Evolutionary conservation across 1,139 yeast genomes (phyloP).

Genomic region (Sugiyamaella pinicola): DNA sequence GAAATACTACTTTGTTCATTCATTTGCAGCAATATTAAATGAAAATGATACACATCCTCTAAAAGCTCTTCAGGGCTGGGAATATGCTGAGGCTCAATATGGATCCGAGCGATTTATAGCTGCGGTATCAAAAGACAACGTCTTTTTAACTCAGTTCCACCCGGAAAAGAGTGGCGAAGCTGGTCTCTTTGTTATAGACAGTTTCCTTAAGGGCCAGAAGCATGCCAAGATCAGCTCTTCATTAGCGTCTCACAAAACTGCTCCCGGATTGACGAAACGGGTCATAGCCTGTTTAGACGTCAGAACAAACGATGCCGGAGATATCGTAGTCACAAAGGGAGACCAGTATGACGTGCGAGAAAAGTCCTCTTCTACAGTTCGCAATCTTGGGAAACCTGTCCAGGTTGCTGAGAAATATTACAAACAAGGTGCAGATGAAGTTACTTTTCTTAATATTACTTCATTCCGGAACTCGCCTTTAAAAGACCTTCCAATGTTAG

Average conservation of each 20-base stretch:
- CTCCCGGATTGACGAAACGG: conserved; percentile 74
- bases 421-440: conserved; percentile 94
- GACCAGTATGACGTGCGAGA: conserved; percentile 97
- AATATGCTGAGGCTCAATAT: conserved; percentile 68
- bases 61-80: conserved; percentile 63
- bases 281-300: conserved; percentile 95
- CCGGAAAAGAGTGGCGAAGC: conserved; percentile 96
- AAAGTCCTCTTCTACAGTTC: conserved; percentile 55
- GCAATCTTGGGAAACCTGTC: conserved; percentile 95
- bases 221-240: conserved; percentile 19
- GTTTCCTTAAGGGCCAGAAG: conserved; percentile 60
- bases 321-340: conserved; percentile 94
- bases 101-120: conserved; percentile 83
- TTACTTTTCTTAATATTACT: conserved; percentile 90
- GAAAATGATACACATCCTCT: conserved; percentile 27
- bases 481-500: conserved; percentile 90
- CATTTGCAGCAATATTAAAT: conserved; percentile 75
- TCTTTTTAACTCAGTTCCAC: conserved; percentile 95
- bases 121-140: conserved; percentile 72
- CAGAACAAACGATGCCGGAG: conserved; percentile 92
- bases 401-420: conserved; percentile 88
- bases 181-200: conserved; percentile 72
- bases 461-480: conserved; percentile 93
- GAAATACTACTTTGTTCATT: conserved; percentile 92
- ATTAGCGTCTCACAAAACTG: conserved; percentile 7